These are phyloP conservation scores for Kalmusia sp. DNA, from an alignment of 2,329 filamentous ascomycete genomes.

Conservation along the genomic window DNA sequence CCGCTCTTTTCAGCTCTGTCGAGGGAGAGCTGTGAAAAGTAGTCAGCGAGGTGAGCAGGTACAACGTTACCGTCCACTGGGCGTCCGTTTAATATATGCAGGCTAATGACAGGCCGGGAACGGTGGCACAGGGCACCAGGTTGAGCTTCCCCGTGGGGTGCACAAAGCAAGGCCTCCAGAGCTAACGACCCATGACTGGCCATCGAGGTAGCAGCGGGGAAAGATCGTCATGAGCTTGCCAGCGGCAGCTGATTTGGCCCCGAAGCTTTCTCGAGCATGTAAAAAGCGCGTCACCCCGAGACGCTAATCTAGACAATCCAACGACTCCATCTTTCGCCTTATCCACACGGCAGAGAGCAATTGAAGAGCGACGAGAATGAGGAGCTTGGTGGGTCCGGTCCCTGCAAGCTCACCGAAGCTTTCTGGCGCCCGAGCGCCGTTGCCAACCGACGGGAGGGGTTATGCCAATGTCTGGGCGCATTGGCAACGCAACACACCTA, in stretches of 20 bases:
- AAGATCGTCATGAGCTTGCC: neutral
- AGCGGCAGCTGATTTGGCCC: neutral
- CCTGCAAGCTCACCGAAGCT: conserved; percentile 71
- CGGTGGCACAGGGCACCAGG: conserved; percentile 4
- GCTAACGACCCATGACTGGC: neutral
- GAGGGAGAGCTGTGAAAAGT: neutral
- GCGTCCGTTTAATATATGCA: conserved; percentile 8
- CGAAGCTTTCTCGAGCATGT: neutral
- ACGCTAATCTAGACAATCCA: neutral
- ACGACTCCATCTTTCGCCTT: neutral
- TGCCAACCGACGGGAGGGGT: conserved; percentile 75
- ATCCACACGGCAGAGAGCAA: neutral
- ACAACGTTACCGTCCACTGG: conserved; percentile 1
- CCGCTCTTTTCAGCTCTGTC: neutral
- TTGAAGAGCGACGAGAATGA: neutral
- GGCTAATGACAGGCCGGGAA: neutral
- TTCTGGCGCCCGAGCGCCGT: conserved; percentile 75
- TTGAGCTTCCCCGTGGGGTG: conserved; percentile 8
- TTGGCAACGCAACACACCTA: conserved; percentile 59
- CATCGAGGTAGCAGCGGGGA: neutral
- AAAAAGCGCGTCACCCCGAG: neutral
- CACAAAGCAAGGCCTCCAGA: neutral
- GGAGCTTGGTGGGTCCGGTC: neutral
- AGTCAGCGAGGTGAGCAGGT: conserved; percentile 4
- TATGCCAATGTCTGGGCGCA: conserved; percentile 67